A percentile compares a stretch with the other conserved stretches of the same genome.
Conservation (phyloP, 495 filamentous ascomycete species). For the Penicillium steckii region DNA sequence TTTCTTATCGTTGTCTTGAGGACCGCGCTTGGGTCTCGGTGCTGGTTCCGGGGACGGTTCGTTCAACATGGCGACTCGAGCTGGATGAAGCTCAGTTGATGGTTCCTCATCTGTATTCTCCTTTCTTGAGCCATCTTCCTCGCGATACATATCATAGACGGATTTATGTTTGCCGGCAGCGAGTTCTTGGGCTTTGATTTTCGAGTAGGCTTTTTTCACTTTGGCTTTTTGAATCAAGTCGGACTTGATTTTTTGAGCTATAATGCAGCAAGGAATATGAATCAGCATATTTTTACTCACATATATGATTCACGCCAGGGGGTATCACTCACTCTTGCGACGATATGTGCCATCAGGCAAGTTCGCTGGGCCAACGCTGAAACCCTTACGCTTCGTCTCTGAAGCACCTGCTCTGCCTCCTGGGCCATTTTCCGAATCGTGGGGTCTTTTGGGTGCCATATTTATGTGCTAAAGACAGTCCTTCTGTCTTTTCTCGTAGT, state of each 20-base stretch:
- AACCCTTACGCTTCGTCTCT: slow-evolving; percentile 61
- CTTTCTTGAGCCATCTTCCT: slow-evolving; percentile 14
- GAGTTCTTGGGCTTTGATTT: slow-evolving; percentile 67
- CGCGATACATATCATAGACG: slow-evolving; percentile 31
- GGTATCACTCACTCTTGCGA: slow-evolving; percentile 75
- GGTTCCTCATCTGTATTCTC: slow-evolving; percentile 18
- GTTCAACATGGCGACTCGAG: slow-evolving; percentile 67
- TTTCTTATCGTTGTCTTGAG: slow-evolving; percentile 11
- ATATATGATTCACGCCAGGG: too few relatives aligned
- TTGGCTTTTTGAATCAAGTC: slow-evolving; percentile 91
- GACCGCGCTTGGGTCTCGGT: slow-evolving; percentile 19
- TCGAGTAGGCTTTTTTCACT: slow-evolving; percentile 89
- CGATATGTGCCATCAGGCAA: slow-evolving; percentile 89
- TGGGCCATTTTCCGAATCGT: slow-evolving; percentile 45
- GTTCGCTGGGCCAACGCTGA: slow-evolving; percentile 85
- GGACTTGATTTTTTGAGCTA: slow-evolving; percentile 90
- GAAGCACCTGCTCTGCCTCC: slow-evolving; percentile 39
- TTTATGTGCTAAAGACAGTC: slow-evolving; percentile 3
- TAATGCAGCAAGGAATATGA: slow-evolving; percentile 10
- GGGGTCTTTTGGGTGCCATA: slow-evolving; percentile 66
- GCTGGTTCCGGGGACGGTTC: slow-evolving; percentile 31
- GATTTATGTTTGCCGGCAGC: slow-evolving; percentile 30
- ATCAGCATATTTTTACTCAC: too few relatives aligned
- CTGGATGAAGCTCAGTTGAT: slow-evolving; percentile 65
- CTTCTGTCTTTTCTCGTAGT: background rate